Base-by-base conservation (phyloP, 768 basidiomycete species). In the Termitomyces sp. region DNA sequence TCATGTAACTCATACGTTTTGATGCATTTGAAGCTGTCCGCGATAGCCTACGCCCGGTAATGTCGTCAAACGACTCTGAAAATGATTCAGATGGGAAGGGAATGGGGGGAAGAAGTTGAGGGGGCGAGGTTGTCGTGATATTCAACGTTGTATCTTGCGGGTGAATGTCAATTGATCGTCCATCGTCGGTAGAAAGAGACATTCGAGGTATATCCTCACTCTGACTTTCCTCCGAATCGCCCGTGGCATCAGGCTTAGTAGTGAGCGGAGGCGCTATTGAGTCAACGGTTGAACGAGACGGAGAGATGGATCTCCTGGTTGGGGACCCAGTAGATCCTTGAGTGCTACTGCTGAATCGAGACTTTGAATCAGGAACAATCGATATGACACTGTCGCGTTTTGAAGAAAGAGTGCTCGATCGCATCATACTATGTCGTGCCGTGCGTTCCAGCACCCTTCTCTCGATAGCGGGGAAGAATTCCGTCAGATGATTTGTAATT, bases 391-490 rank as follows among this genome's bases (percentile, higher is more conserved):
- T 84, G 46, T 83, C 83, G 48, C 82, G 73, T 63, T 72, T 75
- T 18, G 59, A 59, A 5, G 64, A 68, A 22, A 69, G 50, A 8
- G 72, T 67, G 48, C 74, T 74, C 46, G 74, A 70, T 46, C 82
- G 76, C 70, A 78, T 76, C 82, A 97, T 92, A 66, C 92, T 94
- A 68, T 97, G 86, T 51, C 97, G 77, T 10, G 90, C 89, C 7
- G 92, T 93, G 51, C 94, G 87, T 69, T 90, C 83, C 41, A 99
- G 76, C 37, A 91, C 89, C 73, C 89, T 94, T 75, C 89, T 92
- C 77, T 97, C 94, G 4, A 93, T 87, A 61, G 83, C 81, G 1
- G 97, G 97, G 84, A 99, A 99, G 77, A 90, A 99, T 59, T 97
- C 95, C 20, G 89, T 86, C 51, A 98, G 72, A 68, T 98, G 95